Evolutionary conservation across 768 basidiomycete species (phyloP).

Genomic region (Podaxis sp.): DNA sequence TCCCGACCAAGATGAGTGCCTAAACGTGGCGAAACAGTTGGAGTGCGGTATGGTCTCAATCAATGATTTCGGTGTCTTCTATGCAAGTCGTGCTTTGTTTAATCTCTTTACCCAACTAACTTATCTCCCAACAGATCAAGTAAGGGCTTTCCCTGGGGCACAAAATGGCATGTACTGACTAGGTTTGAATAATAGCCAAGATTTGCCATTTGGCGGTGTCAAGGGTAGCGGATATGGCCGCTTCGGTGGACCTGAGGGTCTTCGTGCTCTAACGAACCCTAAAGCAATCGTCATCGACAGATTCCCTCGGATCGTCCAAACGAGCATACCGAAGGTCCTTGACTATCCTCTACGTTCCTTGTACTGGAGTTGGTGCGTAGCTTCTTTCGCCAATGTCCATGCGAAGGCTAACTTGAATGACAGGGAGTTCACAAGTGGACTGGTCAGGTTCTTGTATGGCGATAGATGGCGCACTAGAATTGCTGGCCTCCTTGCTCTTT

Average conservation of each 20-base stretch:
- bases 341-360: constrained; percentile 85
- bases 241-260: constrained; percentile 93
- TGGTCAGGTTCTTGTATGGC: constrained; percentile 51
- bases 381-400: background rate
- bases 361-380: constrained; percentile 67
- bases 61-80: constrained; percentile 92
- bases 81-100: constrained; percentile 47
- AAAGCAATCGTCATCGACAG: constrained; percentile 88
- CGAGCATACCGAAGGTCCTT: constrained; percentile 78
- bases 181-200: constrained; percentile 51
- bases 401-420: constrained; percentile 1
- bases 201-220: constrained; percentile 91
- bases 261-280: constrained; percentile 81
- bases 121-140: constrained; percentile 54
- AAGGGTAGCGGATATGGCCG: constrained; percentile 93
- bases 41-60: constrained; percentile 97
- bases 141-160: constrained; percentile 30
- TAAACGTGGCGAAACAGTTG: constrained; percentile 76
- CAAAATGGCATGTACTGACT: background rate
- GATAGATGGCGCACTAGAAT: constrained; percentile 50
- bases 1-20: constrained; percentile 72
- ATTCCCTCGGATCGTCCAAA: constrained; percentile 81
- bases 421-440: constrained; percentile 51
- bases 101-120: constrained; percentile 6
- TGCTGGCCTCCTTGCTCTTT: constrained; percentile 38